phyloP scores from a whole-genome alignment of 2,329 filamentous ascomycete species.

The Phoma sp. region DNA sequence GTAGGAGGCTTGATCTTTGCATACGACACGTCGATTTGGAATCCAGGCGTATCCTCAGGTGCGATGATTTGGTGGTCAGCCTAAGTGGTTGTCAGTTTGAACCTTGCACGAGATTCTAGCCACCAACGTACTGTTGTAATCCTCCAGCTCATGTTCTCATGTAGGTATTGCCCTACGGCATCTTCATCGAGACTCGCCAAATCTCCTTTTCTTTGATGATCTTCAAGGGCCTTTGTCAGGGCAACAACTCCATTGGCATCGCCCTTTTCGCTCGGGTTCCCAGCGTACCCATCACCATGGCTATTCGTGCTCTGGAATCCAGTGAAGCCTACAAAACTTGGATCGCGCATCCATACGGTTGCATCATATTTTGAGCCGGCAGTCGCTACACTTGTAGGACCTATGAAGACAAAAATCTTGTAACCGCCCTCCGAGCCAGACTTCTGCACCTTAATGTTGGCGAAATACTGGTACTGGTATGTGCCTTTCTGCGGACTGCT shows the following conservation, averaged over 20 bases:
- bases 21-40: constrained; percentile 51
- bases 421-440: constrained; percentile 69
- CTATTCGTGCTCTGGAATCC: constrained; percentile 50
- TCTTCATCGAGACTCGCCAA: constrained; percentile 38
- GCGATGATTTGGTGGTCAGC: constrained; percentile 48
- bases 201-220: constrained; percentile 41
- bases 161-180: constrained; percentile 31
- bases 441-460: constrained; percentile 69
- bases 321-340: constrained; percentile 68
- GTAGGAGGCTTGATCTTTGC: constrained; percentile 49
- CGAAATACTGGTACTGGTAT: constrained; percentile 64
- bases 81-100: constrained; percentile 27
- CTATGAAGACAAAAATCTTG: constrained; percentile 73
- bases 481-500: constrained; percentile 10
- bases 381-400: constrained; percentile 51
- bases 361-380: constrained; percentile 58
- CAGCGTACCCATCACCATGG: constrained; percentile 10
- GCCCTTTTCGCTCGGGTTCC: background rate
- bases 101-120: background rate
- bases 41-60: constrained; percentile 42
- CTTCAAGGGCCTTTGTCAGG: constrained; percentile 53
- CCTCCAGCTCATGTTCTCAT: constrained; percentile 33
- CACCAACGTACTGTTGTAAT: constrained; percentile 27
- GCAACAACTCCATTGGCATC: constrained; percentile 52
- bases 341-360: constrained; percentile 61